Base-by-base conservation (phyloP, 495 filamentous ascomycete genomes). In the Penicillium paxilli region DNA sequence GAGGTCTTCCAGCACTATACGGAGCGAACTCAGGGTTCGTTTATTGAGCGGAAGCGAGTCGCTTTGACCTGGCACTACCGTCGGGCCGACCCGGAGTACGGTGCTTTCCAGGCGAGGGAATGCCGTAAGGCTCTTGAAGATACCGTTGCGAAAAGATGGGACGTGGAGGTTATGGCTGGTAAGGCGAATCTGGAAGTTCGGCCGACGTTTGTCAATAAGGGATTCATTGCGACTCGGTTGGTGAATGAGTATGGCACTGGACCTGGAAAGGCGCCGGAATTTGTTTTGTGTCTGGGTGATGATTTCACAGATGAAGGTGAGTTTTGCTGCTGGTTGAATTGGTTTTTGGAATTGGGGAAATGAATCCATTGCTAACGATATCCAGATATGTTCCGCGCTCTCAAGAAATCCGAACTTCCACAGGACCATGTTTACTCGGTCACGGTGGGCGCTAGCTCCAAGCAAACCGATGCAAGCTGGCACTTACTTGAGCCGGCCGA, bases 61-160 rank as follows among this genome's bases (percentile, higher is more conserved):
- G 92, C 94, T 9, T 70, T 98, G 49, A 97, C 93, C 7, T 98
- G 94, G 95, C 94, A 98, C 64, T 98, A 96, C 62, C 91, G 94
- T 38, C 84, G 87, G 5, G 89, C 90, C 21, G 92, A 96, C 58
- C 89, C 88, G 1, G 89, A 93, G 55, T 86, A 88, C 49, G 94
- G 88, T 14, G 70, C 81, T 1, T 86, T 87, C 66, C 84, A 91
- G 64, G 83, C 91, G 10, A 81, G 75, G 19, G 85, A 90, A 60
- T 95, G 91, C 63, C 84, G 89, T 38, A 83, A 87, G 58, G 80
- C 88, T 35, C 80, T 97, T 25, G 85, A 91, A 63, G 75, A 79
- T 4, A 88, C 85, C 0, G 87, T 96, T 7, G 84, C 74, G 41
- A 86, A 83, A 63, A 82, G 82, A 23, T 95, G 85, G 81, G 89